phyloP scores from a whole-genome alignment of 140 eudicot genomes.

The Erigeron philadelphicus region DNA sequence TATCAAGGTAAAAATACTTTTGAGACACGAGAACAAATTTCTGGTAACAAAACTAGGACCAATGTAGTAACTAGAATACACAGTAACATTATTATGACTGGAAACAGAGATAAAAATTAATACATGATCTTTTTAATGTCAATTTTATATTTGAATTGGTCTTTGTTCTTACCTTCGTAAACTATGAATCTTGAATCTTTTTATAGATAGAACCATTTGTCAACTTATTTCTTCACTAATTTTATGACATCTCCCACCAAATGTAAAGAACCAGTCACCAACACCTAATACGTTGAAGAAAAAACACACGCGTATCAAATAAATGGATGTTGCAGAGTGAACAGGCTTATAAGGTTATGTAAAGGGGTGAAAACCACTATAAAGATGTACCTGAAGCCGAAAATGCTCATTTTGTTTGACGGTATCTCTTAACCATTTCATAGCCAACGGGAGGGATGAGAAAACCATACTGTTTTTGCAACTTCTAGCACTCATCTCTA shows the following conservation, averaged over 20 bases:
- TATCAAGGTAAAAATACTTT: background rate
- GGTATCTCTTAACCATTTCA: conserved; percentile 74
- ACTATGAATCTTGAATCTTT: conserved; percentile 8
- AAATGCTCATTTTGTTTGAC: conserved; percentile 52
- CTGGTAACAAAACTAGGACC: background rate
- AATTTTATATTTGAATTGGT: conserved; percentile 8
- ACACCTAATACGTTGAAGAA: conserved; percentile 45
- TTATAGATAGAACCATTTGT: conserved; percentile 7
- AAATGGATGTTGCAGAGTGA: background rate
- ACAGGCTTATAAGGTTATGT: background rate
- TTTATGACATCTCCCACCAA: conserved; percentile 79
- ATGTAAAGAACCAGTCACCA: conserved; percentile 92
- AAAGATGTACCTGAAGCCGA: conserved; percentile 61
- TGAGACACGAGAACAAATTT: background rate
- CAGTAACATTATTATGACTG: background rate
- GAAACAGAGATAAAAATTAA: conserved; percentile 13
- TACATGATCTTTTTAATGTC: background rate
- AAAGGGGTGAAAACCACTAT: background rate
- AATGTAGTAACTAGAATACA: background rate
- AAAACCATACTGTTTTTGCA: conserved; percentile 71
- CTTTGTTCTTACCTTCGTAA: background rate
- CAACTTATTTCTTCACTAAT: conserved; percentile 56
- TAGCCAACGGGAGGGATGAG: conserved; percentile 79
- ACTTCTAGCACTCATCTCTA: conserved; percentile 29
- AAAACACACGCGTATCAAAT: background rate